Conservation (phyloP, 176 grass and related monocot genomes). For the Triticum turgidum region DNA sequence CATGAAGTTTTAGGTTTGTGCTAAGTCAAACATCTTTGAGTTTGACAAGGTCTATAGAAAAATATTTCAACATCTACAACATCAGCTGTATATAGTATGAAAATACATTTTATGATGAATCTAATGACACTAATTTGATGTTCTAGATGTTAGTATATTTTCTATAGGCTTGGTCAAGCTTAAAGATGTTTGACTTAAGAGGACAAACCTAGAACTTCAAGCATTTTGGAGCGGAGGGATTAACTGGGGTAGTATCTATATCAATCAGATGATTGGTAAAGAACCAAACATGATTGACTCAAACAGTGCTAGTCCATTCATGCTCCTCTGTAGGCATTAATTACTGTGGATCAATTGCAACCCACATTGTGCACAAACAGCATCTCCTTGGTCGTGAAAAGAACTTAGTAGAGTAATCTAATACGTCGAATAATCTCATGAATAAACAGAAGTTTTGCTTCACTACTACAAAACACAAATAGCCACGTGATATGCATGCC, state of each 20-base stretch:
- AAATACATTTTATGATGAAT: no score
- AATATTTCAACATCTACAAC: no score
- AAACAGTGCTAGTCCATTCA: not conserved
- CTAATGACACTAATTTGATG: no score
- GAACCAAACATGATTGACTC: slow-evolving; percentile 4
- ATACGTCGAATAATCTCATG: not conserved
- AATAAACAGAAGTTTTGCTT: not conserved
- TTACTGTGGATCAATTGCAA: not conserved
- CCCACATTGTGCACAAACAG: not conserved
- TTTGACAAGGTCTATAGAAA: no score
- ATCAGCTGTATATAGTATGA: no score
- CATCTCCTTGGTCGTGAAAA: not conserved
- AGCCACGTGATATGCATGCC: not conserved
- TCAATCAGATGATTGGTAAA: not conserved
- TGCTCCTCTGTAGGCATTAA: not conserved
- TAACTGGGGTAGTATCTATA: not conserved
- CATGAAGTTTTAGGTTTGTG: no score
- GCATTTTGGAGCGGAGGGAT: no score
- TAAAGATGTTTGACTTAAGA: no score
- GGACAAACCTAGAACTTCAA: no score
- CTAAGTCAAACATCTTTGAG: no score
- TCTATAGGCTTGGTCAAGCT: no score
- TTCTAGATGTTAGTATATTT: no score
- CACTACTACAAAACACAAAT: not conserved
- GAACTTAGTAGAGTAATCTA: not conserved